Conservation (phyloP, 2,329 filamentous ascomycete species). For the Sporothrix pallida region DNA sequence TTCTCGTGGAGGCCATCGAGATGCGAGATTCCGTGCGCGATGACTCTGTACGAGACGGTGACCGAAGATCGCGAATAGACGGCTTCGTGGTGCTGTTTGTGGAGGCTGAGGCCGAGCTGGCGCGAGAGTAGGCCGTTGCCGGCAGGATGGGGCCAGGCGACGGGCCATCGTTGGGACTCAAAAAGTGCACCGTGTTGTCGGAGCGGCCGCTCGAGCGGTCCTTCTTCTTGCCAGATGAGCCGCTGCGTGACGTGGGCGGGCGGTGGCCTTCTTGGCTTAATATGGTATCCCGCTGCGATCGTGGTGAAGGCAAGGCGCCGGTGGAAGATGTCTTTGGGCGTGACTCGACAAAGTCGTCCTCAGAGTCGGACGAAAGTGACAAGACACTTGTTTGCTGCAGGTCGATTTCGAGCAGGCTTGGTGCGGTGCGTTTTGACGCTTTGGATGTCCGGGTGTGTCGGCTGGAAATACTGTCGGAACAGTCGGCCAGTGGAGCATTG, state of each 20-base stretch:
- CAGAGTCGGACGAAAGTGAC: conserved; percentile 63
- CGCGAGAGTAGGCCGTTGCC: conserved; percentile 39
- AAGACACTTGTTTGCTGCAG: conserved; percentile 61
- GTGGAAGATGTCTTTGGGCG: conserved; percentile 43
- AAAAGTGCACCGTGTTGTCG: conserved; percentile 16
- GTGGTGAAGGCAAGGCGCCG: not conserved
- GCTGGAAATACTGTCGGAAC: conserved; percentile 60
- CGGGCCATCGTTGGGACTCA: not conserved
- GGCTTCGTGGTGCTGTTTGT: conserved; percentile 33
- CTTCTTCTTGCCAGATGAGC: conserved; percentile 1
- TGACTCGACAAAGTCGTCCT: conserved; percentile 50
- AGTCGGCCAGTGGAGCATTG: conserved; percentile 48
- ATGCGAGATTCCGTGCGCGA: conserved; percentile 44
- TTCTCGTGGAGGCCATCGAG: conserved; percentile 38
- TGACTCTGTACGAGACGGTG: conserved; percentile 41
- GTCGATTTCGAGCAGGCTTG: conserved; percentile 57
- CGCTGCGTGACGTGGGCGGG: not conserved
- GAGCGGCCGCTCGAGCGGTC: conserved; percentile 23
- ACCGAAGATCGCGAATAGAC: conserved; percentile 33
- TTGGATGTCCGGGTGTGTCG: conserved; percentile 62
- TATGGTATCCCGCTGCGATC: not conserved
- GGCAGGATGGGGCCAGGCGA: not conserved
- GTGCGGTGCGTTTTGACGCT: conserved; percentile 56
- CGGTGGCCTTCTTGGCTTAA: not conserved
- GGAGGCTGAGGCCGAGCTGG: conserved; percentile 43